These are phyloP conservation scores for Gossypium trilobum DNA, from an alignment of 441 rosid species.

Conservation along the genomic window DNA sequence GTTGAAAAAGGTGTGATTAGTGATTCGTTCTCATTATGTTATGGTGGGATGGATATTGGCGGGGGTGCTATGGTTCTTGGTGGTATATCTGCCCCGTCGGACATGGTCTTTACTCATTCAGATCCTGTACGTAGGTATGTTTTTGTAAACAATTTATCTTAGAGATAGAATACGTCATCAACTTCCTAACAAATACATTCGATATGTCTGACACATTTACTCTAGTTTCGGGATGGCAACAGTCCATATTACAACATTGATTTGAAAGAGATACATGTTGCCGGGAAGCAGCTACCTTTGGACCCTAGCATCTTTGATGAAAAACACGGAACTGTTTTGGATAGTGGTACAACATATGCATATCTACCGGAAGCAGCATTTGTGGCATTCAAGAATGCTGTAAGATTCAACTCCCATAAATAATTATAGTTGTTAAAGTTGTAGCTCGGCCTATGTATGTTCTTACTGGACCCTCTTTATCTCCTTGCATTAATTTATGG, in stretches of 20 bases:
- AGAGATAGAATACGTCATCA: slow-evolving; percentile 20
- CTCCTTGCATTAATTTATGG: neutral
- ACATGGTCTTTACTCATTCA: slow-evolving; percentile 57
- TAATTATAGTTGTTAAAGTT: neutral
- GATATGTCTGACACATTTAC: slow-evolving; percentile 80
- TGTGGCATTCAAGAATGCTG: slow-evolving; percentile 63
- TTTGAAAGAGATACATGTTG: slow-evolving; percentile 83
- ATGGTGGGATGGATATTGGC: slow-evolving; percentile 88
- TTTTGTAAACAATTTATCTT: slow-evolving; percentile 22
- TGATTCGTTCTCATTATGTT: slow-evolving; percentile 81
- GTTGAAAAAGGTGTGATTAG: slow-evolving; percentile 64
- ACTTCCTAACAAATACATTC: slow-evolving; percentile 44
- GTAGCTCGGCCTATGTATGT: neutral
- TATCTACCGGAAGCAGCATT: slow-evolving; percentile 79
- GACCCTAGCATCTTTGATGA: slow-evolving; percentile 59
- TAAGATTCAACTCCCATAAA: slow-evolving; percentile 28
- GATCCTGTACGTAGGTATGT: slow-evolving; percentile 74
- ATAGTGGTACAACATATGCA: slow-evolving; percentile 88
- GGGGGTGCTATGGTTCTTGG: slow-evolving; percentile 97
- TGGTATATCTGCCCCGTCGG: slow-evolving; percentile 50
- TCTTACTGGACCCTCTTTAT: neutral
- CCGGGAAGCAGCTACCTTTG: slow-evolving; percentile 64
- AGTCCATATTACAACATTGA: slow-evolving; percentile 92
- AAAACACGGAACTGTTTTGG: slow-evolving; percentile 66
- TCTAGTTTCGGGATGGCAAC: slow-evolving; percentile 92